These are phyloP conservation scores for Lentinula raphanica DNA, from an alignment of 768 basidiomycete genomes.

Conservation along the genomic window DNA sequence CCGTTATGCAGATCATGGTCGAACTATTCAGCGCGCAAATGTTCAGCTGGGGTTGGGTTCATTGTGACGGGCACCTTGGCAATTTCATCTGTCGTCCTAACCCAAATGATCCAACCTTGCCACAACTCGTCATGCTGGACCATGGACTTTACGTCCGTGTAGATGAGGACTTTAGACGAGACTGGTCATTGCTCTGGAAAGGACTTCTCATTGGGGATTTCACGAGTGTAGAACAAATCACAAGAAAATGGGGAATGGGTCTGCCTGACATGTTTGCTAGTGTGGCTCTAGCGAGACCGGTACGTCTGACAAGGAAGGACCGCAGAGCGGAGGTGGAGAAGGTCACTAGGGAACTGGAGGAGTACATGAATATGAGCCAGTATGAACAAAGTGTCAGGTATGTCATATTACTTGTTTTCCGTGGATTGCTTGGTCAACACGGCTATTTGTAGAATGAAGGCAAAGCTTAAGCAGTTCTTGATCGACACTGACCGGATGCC, in stretches of 20 bases:
- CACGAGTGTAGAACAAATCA: conserved; percentile 43
- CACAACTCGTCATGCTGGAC: conserved; percentile 81
- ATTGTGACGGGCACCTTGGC: conserved; percentile 74
- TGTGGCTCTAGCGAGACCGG: conserved; percentile 63
- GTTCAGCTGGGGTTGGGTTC: conserved; percentile 89
- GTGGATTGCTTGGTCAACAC: neutral
- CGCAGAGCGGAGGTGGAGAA: conserved; percentile 13
- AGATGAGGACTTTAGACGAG: conserved; percentile 53
- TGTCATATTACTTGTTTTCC: neutral
- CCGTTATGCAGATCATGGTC: conserved; percentile 82
- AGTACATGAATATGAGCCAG: conserved; percentile 40
- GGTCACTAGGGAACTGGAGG: conserved; percentile 15
- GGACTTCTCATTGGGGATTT: conserved; percentile 55
- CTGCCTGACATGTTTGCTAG: conserved; percentile 70
- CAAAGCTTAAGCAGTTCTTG: conserved; percentile 59
- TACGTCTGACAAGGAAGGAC: conserved; percentile 35
- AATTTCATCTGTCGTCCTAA: conserved; percentile 72
- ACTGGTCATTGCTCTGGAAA: conserved; percentile 80
- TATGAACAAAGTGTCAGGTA: conserved; percentile 58
- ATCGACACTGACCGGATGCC: conserved; percentile 75
- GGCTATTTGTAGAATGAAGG: conserved; percentile 42
- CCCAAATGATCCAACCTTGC: conserved; percentile 35
- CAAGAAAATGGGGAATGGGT: conserved; percentile 45
- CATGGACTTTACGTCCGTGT: conserved; percentile 81
- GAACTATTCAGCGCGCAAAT: conserved; percentile 86